These are phyloP conservation scores for Acacia crassicarpa DNA, from an alignment of 306 rosid species.

Conservation along the genomic window DNA sequence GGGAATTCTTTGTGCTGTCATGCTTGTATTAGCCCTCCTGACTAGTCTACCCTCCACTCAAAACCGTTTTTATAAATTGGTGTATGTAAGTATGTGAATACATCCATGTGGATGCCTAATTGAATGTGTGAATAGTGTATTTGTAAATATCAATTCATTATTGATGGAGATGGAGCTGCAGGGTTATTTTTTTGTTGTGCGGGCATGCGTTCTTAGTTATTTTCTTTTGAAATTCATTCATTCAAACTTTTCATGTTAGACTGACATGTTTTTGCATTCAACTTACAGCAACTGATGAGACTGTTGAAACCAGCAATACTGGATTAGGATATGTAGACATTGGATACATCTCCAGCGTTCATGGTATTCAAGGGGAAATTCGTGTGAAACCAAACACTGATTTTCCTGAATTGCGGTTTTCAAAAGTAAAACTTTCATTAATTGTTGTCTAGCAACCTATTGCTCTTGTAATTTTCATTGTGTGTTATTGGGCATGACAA, in stretches of 20 bases:
- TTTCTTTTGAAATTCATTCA: background rate
- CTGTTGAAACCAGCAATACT: conserved; percentile 39
- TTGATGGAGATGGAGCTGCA: background rate
- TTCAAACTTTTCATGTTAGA: no score
- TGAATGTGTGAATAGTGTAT: no score
- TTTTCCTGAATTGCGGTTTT: conserved; percentile 82
- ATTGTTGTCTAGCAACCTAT: background rate
- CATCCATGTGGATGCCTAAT: background rate
- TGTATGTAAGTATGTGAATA: background rate
- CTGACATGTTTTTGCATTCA: background rate
- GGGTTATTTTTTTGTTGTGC: background rate
- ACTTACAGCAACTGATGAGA: conserved; percentile 46
- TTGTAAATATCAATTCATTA: background rate
- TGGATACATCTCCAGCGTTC: conserved; percentile 74
- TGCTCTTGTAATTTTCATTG: background rate
- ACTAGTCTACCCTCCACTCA: background rate
- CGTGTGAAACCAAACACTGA: conserved; percentile 76
- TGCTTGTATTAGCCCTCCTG: conserved; percentile 20
- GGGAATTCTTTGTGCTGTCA: background rate
- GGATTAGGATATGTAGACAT: conserved; percentile 56
- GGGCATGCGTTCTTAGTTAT: background rate
- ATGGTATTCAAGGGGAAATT: conserved; percentile 78
- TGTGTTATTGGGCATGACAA: background rate
- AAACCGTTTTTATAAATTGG: background rate
- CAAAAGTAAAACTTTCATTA: conserved; percentile 47